Evolutionary conservation across 495 filamentous ascomycete genomes (phyloP).

Genomic region (Sporormia fimetaria): DNA sequence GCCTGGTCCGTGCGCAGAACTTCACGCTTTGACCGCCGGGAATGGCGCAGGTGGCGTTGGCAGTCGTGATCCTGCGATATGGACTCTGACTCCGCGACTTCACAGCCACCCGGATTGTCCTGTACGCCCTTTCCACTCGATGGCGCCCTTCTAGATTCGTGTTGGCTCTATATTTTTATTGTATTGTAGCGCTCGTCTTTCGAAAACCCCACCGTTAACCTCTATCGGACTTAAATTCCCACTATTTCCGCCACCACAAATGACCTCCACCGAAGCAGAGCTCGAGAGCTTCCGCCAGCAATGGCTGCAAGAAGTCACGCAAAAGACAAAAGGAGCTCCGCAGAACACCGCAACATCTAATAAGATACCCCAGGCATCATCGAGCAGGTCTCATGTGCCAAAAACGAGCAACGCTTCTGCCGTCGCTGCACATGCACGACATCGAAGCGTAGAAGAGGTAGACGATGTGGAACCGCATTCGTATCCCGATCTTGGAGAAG

Average conservation of each 20-base stretch:
- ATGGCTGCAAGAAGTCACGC: constrained; percentile 73
- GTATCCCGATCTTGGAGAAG: constrained; percentile 38
- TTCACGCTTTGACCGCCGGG: not conserved
- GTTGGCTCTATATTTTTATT: no score
- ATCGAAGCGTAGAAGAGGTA: constrained; percentile 18
- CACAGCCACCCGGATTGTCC: no score
- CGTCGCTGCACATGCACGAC: constrained; percentile 7
- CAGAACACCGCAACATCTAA: constrained; percentile 1
- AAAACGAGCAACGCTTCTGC: constrained; percentile 16
- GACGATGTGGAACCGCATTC: constrained; percentile 35
- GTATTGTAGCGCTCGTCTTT: no score
- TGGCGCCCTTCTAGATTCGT: no score
- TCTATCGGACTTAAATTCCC: constrained; percentile 21
- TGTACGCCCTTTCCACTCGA: no score
- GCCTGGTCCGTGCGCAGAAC: not conserved
- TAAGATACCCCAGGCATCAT: constrained; percentile 15
- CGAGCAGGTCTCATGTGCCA: constrained; percentile 6
- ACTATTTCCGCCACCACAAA: constrained; percentile 28
- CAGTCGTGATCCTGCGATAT: no score
- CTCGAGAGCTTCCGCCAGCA: constrained; percentile 68
- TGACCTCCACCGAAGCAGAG: constrained; percentile 55
- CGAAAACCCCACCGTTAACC: constrained; percentile 13
- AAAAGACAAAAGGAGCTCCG: constrained; percentile 34
- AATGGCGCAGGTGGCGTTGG: not conserved
- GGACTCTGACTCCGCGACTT: not conserved